phyloP scores from a whole-genome alignment of 805 yeast species.

The Wickerhamiella hasegawae region DNA sequence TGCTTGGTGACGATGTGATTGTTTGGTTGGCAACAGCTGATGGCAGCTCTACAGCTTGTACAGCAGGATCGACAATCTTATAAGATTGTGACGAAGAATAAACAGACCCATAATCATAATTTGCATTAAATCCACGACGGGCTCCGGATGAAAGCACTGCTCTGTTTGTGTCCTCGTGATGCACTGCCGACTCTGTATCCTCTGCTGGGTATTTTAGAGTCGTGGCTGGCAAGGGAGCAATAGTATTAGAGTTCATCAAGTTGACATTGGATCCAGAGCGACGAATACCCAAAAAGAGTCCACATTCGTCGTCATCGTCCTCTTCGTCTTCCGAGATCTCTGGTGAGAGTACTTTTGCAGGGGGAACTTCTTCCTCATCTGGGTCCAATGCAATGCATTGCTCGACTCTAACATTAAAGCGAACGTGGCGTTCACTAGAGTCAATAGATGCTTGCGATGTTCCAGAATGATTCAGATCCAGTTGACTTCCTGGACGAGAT shows the following conservation, averaged over 20 bases:
- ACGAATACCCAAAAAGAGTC: constrained; percentile 44
- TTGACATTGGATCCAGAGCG: constrained; percentile 18
- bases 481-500: not conserved
- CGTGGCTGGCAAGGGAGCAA: constrained; percentile 73
- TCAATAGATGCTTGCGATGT: not conserved
- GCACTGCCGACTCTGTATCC: constrained; percentile 41
- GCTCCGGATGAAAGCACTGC: constrained; percentile 1
- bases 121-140: constrained; percentile 13
- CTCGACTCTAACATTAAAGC: constrained; percentile 85
- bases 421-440: constrained; percentile 50
- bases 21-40: constrained; percentile 4
- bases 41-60: constrained; percentile 13
- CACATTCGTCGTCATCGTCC: constrained; percentile 50
- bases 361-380: constrained; percentile 7
- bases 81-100: constrained; percentile 10
- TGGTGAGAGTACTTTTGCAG: too few species aligned
- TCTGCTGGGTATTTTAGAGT: constrained; percentile 61
- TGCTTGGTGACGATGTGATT: too few species aligned
- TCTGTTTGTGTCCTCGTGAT: too few species aligned
- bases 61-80: constrained; percentile 16
- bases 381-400: constrained; percentile 71
- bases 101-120: constrained; percentile 11
- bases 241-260: constrained; percentile 23
- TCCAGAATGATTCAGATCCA: not conserved
- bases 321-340: constrained; percentile 27